Base-by-base conservation (phyloP, 495 filamentous ascomycete genomes). In the Aspergillus affinis region DNA sequence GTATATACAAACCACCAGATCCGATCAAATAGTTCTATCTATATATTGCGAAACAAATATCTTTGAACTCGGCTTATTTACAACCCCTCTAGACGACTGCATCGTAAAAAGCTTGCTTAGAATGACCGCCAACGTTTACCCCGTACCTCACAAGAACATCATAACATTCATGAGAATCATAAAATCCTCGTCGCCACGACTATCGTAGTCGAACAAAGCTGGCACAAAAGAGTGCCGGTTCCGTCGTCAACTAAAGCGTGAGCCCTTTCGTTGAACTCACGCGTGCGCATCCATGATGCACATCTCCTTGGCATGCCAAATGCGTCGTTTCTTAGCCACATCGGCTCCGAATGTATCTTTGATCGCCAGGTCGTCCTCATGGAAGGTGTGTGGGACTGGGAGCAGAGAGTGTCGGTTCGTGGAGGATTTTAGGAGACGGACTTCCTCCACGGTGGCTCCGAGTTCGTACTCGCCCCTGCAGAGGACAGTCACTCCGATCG, bases 381-480 rank as follows among this genome's bases (percentile, higher is more conserved):
- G 69, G 56, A 68, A 64, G 67, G 63, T 63, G 67, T 49, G 26
- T 61, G 55, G 23, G 1, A 19, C 49, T 1, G 50, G 23, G 4
- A 45, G 2, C 17, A 17, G 46, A 47, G 20, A 53, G 27, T 68
- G 61, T 45, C 50, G 51, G 32, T 56, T 61, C 30, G 53, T 20
- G 8, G 65, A 59, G 44, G 49, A 60, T 52, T 62, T 69, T 61
- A 66, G 61, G 45, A 80, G 72, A 64, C 67, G 79, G 2, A 90
- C 83, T 78, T 97, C 93, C 73, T 97, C 93, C 0, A 96, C 84
- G 15, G 82, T 88, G 2, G 88, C 92, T 23, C 82, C 84, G 53
- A 96, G 81, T 70, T 96, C 92, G 68, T 91, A 97, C 58, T 89
- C 86, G 7, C 93, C 93, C 48, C 86, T 80, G 55, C 89, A 90